Conservation (phyloP, 1,284 basidiomycete genomes). For the Takashimella tepidaria region DNA sequence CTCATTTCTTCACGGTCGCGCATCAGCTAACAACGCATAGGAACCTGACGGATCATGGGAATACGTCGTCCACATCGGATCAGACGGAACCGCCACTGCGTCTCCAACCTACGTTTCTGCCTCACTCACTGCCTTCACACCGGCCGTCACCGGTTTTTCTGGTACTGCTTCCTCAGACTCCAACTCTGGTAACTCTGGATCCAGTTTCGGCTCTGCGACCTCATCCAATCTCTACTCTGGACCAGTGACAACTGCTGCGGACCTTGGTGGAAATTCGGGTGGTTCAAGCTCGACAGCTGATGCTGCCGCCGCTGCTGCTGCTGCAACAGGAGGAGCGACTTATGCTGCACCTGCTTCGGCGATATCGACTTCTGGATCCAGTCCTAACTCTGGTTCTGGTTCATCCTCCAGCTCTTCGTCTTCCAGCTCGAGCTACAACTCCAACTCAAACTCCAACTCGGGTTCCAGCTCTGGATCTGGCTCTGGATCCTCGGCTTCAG, state of each 20-base stretch:
- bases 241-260: conserved; percentile 5
- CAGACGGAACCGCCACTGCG: conserved; percentile 45
- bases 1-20: background rate
- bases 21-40: conserved; percentile 16
- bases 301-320: no score
- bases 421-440: background rate
- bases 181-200: no score
- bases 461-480: background rate
- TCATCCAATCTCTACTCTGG: conserved; percentile 2
- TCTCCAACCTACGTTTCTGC: conserved; percentile 33
- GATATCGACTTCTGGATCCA: conserved; percentile 2
- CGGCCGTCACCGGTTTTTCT: conserved; percentile 12
- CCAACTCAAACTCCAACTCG: conserved; percentile 1
- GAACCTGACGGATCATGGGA: conserved; percentile 47
- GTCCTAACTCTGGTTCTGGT: background rate
- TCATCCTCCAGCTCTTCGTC: background rate
- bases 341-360: background rate
- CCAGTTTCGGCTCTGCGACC: conserved; percentile 3
- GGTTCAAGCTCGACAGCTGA: conserved; percentile 1
- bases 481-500: background rate
- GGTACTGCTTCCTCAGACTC: conserved; percentile 4
- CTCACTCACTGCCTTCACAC: conserved; percentile 8
- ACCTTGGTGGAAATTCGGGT: conserved; percentile 6
- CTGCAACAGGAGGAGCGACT: no score
- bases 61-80: conserved; percentile 43